Evolutionary conservation across 768 basidiomycete species (phyloP).

Genomic region (Clitopilus passeckerianus): DNA sequence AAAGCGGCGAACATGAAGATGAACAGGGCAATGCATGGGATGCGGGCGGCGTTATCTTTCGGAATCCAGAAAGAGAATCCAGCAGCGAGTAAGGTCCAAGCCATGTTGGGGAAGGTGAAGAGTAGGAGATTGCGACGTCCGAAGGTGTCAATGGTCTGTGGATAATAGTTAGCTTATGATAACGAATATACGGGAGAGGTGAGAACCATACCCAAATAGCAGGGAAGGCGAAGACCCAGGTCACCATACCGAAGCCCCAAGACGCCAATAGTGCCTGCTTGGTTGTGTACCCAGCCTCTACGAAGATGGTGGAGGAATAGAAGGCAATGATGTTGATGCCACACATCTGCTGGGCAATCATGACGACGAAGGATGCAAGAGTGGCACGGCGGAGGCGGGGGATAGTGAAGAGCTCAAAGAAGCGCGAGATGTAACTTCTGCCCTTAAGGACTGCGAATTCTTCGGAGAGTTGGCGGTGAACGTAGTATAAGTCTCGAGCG

Average conservation of each 20-base stretch:
- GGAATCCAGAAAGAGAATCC: slow-evolving; percentile 67
- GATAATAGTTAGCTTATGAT: too few relatives aligned
- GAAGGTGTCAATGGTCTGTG: slow-evolving; percentile 62
- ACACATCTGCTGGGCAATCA: slow-evolving; percentile 81
- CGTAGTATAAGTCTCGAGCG: slow-evolving; percentile 76
- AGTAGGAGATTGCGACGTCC: slow-evolving; percentile 75
- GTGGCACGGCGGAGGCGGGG: slow-evolving; percentile 56
- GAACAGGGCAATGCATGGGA: slow-evolving; percentile 39
- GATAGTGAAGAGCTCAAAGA: slow-evolving; percentile 69
- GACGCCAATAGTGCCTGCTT: slow-evolving; percentile 59
- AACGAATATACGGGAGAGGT: slow-evolving; percentile 2
- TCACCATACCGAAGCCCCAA: slow-evolving; percentile 63
- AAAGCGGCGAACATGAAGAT: slow-evolving; percentile 46
- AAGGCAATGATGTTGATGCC: slow-evolving; percentile 79
- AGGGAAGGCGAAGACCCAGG: slow-evolving; percentile 63
- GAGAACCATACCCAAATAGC: slow-evolving; percentile 46
- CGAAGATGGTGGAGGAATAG: slow-evolving; percentile 78
- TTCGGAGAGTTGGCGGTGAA: slow-evolving; percentile 62
- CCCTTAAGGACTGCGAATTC: slow-evolving; percentile 57
- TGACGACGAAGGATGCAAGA: slow-evolving; percentile 45
- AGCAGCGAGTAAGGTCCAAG: slow-evolving; percentile 64
- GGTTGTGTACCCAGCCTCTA: slow-evolving; percentile 47
- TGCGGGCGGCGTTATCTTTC: slow-evolving; percentile 23
- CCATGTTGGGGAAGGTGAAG: slow-evolving; percentile 81
- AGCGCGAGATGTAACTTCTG: slow-evolving; percentile 41